Evolutionary conservation across 345 rosid genomes (phyloP).

Genomic region (Gynandropsis gynandra): DNA sequence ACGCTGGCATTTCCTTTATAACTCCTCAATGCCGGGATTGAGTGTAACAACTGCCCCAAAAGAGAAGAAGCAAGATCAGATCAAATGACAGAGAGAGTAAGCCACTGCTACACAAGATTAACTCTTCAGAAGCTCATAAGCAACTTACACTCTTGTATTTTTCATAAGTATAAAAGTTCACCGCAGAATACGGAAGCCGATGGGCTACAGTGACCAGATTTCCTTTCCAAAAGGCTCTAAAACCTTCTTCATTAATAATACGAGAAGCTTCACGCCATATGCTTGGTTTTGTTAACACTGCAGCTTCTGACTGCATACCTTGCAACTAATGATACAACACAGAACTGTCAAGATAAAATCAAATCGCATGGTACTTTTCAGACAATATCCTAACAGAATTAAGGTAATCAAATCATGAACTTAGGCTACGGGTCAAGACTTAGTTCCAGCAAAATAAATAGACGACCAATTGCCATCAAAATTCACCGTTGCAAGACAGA

Average conservation of each 20-base stretch:
- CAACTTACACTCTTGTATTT: constrained; percentile 46
- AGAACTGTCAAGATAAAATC: constrained; percentile 2
- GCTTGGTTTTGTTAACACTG: constrained; percentile 57
- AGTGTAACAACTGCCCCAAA: constrained; percentile 45
- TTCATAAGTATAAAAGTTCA: constrained; percentile 80
- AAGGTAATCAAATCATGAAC: constrained; percentile 2
- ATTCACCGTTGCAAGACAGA: too few species aligned
- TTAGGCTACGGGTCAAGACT: not conserved
- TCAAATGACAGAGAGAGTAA: constrained; percentile 4
- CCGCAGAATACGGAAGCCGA: constrained; percentile 83
- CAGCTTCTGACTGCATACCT: constrained; percentile 84
- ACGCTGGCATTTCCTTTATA: constrained; percentile 38
- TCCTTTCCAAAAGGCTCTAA: constrained; percentile 96
- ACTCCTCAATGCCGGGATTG: constrained; percentile 37
- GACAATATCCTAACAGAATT: constrained; percentile 8
- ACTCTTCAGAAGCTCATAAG: not conserved
- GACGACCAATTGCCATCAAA: too few species aligned
- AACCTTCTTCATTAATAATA: constrained; percentile 76
- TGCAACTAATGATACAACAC: constrained; percentile 42
- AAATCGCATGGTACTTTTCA: constrained; percentile 8
- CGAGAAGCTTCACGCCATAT: constrained; percentile 92
- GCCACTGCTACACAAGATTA: not conserved
- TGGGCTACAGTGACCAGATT: constrained; percentile 92
- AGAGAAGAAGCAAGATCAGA: not conserved
- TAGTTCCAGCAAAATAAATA: not conserved